A percentile compares a stretch with the other conserved stretches of the same genome.
Evolutionary conservation across 2,329 filamentous ascomycete species (phyloP).

Genomic region (Aureobasidium zeae): DNA sequence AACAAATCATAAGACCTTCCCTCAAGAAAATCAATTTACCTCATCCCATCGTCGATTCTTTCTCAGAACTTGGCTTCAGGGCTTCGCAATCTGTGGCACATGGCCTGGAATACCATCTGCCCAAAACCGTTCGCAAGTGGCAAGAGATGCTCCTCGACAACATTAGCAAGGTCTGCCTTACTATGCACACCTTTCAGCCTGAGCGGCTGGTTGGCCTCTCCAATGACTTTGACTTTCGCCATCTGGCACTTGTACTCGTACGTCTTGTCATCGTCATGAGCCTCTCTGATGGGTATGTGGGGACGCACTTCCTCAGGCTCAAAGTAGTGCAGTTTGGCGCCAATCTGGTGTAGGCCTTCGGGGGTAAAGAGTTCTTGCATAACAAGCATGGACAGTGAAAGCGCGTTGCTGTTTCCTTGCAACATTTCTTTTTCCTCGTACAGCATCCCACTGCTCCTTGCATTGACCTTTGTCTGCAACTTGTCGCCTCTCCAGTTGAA

Average conservation of each 20-base stretch:
- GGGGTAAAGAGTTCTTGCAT: neutral
- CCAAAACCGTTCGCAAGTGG: neutral
- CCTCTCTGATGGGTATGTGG: neutral
- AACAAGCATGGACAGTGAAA: neutral
- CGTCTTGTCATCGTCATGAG: slow-evolving; percentile 5
- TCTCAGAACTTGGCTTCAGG: neutral
- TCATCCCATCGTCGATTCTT: neutral
- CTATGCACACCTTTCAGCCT: neutral
- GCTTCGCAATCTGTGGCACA: neutral
- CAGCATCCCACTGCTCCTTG: slow-evolving; percentile 8
- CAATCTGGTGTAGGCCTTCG: slow-evolving; percentile 1
- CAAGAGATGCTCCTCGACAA: neutral
- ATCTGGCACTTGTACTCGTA: slow-evolving; percentile 1
- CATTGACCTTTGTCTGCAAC: slow-evolving; percentile 4
- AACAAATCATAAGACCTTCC: slow-evolving; percentile 6
- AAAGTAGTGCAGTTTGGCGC: neutral
- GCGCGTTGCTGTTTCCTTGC: neutral
- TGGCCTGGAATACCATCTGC: neutral
- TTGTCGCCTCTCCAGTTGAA: neutral
- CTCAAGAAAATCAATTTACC: neutral
- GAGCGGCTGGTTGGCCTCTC: neutral
- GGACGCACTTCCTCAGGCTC: slow-evolving; percentile 3
- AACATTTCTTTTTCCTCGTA: slow-evolving; percentile 7
- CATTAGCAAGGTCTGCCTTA: neutral
- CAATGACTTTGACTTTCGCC: slow-evolving; percentile 5